These are phyloP conservation scores for Solanum sejunctum DNA, from an alignment of 257 asterid genomes.

Conservation along the genomic window DNA sequence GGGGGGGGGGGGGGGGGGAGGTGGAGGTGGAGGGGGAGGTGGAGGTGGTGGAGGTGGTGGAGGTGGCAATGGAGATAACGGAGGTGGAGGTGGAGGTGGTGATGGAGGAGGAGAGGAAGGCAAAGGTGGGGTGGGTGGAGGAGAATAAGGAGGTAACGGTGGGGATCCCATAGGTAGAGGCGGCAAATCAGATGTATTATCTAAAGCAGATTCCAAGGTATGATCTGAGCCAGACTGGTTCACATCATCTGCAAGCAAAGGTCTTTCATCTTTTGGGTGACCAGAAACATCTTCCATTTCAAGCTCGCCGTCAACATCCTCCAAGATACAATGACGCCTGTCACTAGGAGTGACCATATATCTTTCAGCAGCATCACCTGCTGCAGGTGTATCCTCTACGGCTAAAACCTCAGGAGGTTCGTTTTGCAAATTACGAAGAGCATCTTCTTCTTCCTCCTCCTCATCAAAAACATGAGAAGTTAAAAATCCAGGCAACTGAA, in stretches of 20 bases:
- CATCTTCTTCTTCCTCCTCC: slow-evolving; percentile 58
- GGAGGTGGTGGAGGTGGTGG: slow-evolving; percentile 73
- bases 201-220: slow-evolving; percentile 24
- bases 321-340: slow-evolving; percentile 68
- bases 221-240: slow-evolving; percentile 15
- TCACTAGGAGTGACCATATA: slow-evolving; percentile 54
- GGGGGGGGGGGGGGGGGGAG: slow-evolving; percentile 18
- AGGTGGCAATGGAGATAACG: slow-evolving; percentile 35
- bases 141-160: slow-evolving; percentile 72
- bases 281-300: slow-evolving; percentile 98
- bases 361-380: slow-evolving; percentile 41
- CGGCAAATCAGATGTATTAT: slow-evolving; percentile 21
- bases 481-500: slow-evolving; percentile 30
- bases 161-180: slow-evolving; percentile 83
- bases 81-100: slow-evolving; percentile 26
- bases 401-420: slow-evolving; percentile 35
- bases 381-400: slow-evolving; percentile 28
- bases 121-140: slow-evolving; percentile 78
- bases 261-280: slow-evolving; percentile 52
- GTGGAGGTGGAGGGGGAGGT: slow-evolving; percentile 24
- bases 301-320: slow-evolving; percentile 97
- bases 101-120: slow-evolving; percentile 73
- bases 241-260: slow-evolving; percentile 13
- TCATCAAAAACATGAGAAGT: slow-evolving; percentile 26
- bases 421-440: slow-evolving; percentile 23